A percentile compares a stretch with the other conserved stretches of the same genome.
Conservation (phyloP, 306 rosid species). For the Prunus padus region DNA sequence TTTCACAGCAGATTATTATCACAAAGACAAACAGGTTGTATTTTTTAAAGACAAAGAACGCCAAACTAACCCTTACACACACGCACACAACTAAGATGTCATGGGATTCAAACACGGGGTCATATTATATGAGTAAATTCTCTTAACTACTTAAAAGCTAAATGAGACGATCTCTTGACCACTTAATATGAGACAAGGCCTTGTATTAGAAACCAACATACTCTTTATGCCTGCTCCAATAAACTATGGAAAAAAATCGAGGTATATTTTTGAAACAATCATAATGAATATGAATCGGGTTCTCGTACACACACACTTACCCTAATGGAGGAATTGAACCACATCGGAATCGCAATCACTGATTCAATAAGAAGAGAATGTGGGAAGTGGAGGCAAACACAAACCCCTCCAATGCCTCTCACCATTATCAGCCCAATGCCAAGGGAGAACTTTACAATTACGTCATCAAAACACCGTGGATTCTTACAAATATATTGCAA, state of each 20-base stretch:
- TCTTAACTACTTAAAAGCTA: no score
- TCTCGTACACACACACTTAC: conserved; percentile 37
- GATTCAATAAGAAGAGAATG: conserved; percentile 46
- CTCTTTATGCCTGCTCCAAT: background rate
- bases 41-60: no score
- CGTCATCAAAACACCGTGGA: conserved; percentile 55
- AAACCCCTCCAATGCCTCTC: conserved; percentile 46
- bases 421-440: conserved; percentile 40
- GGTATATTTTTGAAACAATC: conserved; percentile 27
- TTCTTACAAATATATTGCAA: conserved; percentile 56
- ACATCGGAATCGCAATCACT: conserved; percentile 35
- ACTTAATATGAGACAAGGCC: no score
- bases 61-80: no score
- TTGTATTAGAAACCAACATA: background rate
- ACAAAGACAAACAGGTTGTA: no score
- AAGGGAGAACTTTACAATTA: conserved; percentile 62
- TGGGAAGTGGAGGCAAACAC: conserved; percentile 42
- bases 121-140: no score
- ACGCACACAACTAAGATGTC: no score
- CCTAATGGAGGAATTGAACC: conserved; percentile 41
- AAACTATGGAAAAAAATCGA: background rate
- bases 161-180: no score
- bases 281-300: conserved; percentile 43
- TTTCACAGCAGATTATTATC: no score
- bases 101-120: rapidly evolving